Conservation (phyloP, 805 yeast genomes). For the Metschnikowia lachancei region DNA sequence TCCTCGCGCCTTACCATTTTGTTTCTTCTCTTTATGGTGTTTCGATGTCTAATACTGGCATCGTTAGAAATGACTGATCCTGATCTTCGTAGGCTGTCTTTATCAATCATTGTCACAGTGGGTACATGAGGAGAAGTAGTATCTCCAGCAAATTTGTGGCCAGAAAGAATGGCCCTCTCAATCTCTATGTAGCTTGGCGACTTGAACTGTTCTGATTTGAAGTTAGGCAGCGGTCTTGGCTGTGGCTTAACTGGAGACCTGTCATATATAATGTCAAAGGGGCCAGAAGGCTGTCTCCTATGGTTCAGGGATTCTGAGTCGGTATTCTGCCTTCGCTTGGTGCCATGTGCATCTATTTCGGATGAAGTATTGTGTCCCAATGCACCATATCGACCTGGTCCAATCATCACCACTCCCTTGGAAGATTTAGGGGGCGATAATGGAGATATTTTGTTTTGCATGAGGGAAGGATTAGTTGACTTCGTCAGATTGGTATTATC, state of each 20-base stretch:
- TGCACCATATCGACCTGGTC: no score
- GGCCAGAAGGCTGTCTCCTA: slow-evolving; percentile 10
- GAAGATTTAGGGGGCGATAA: neutral
- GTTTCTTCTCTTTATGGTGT: slow-evolving; percentile 29
- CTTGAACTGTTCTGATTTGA: slow-evolving; percentile 5
- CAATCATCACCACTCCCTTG: neutral
- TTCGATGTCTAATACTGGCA: slow-evolving; percentile 34
- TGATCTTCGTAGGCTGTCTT: slow-evolving; percentile 18
- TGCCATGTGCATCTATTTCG: neutral
- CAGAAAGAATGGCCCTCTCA: slow-evolving; percentile 16
- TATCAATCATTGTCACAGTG: slow-evolving; percentile 17
- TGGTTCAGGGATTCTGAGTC: neutral
- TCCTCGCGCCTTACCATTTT: slow-evolving; percentile 25
- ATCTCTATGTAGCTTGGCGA: slow-evolving; percentile 18
- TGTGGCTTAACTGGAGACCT: slow-evolving; percentile 5
- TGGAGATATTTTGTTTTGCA: slow-evolving; percentile 1
- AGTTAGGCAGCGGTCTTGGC: neutral
- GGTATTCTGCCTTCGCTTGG: neutral
- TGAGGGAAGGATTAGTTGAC: slow-evolving; percentile 8
- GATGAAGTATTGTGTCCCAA: neutral
- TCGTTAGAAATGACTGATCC: slow-evolving; percentile 31
- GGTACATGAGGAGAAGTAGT: slow-evolving; percentile 4
- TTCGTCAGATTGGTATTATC: slow-evolving; percentile 8
- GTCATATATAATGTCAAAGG: slow-evolving; percentile 17
- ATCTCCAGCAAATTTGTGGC: slow-evolving; percentile 5